phyloP scores from a whole-genome alignment of 2,329 filamentous ascomycete genomes.

The Xylariaceae sp. region DNA sequence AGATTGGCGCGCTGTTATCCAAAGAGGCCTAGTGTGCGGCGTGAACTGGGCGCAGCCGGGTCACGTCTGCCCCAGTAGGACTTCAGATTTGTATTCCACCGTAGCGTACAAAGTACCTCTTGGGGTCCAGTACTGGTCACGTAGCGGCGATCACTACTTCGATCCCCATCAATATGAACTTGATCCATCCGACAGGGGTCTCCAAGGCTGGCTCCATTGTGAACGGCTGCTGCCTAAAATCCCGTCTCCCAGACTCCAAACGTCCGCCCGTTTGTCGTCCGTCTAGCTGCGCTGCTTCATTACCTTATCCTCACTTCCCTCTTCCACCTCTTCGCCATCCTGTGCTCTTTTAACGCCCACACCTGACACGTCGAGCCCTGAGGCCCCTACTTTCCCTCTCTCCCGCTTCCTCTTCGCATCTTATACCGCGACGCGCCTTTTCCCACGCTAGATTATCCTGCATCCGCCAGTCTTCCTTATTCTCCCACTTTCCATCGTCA shows the following conservation, averaged over 20 bases:
- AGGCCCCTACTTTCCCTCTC: slow-evolving; percentile 8
- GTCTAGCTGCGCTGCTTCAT: slow-evolving; percentile 9
- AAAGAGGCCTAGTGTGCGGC: slow-evolving; percentile 20
- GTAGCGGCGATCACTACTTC: too few species aligned
- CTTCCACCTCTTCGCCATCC: slow-evolving; percentile 2
- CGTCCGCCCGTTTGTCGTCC: slow-evolving; percentile 13
- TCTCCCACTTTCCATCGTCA: slow-evolving; percentile 10
- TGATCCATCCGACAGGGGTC: slow-evolving; percentile 10
- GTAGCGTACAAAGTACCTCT: slow-evolving; percentile 14
- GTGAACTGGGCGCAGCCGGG: slow-evolving; percentile 22
- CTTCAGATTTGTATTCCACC: slow-evolving; percentile 17
- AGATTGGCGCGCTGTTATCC: not conserved
- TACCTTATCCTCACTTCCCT: slow-evolving; percentile 8
- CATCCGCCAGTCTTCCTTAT: slow-evolving; percentile 2
- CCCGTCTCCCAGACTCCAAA: slow-evolving; percentile 11
- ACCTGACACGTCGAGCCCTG: not conserved
- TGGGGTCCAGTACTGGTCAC: not conserved
- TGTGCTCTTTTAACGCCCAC: not conserved
- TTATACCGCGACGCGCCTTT: slow-evolving; percentile 8
- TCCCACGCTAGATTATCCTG: slow-evolving; percentile 1
- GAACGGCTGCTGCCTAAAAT: slow-evolving; percentile 29
- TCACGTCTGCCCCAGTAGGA: slow-evolving; percentile 21
- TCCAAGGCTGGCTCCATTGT: slow-evolving; percentile 19
- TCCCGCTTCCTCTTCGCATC: slow-evolving; percentile 5
- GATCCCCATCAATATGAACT: slow-evolving; percentile 1